Conservation (phyloP, 257 asterid species). For the Cinchona pubescens region DNA sequence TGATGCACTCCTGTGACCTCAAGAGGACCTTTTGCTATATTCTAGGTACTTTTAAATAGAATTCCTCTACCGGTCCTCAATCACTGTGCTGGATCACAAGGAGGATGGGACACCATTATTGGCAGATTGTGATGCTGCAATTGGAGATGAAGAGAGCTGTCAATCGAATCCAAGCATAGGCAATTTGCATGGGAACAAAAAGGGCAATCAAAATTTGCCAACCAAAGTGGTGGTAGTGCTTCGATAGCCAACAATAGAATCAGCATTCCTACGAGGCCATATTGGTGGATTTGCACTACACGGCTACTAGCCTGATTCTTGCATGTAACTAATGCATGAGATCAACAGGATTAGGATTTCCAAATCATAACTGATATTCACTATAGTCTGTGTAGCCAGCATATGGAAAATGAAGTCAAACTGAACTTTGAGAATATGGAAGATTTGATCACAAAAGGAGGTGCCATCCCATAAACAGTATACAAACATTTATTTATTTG, state of each 20-base stretch:
- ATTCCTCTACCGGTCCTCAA: no score
- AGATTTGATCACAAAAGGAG: no score
- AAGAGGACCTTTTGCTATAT: no score
- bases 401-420: no score
- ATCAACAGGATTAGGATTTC: conserved; percentile 6
- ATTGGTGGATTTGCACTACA: conserved; percentile 17
- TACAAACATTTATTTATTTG: no score
- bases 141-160: conserved; percentile 9
- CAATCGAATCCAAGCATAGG: conserved; percentile 35
- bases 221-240: conserved; percentile 34
- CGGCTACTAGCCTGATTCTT: not conserved
- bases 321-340: not conserved
- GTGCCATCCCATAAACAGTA: no score
- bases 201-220: conserved; percentile 27
- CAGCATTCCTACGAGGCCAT: conserved; percentile 15
- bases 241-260: conserved; percentile 17
- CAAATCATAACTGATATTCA: no score
- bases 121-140: conserved; percentile 8
- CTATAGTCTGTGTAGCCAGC: no score
- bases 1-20: no score
- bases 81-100: conserved; percentile 15
- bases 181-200: conserved; percentile 24
- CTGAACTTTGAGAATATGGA: no score
- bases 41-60: no score
- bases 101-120: conserved; percentile 29